Percentiles rank a stretch among this genome's conserved stretches.
These are phyloP conservation scores for Clarireedia monteithiana DNA, from an alignment of 2,329 filamentous ascomycete genomes.

Conservation along the genomic window DNA sequence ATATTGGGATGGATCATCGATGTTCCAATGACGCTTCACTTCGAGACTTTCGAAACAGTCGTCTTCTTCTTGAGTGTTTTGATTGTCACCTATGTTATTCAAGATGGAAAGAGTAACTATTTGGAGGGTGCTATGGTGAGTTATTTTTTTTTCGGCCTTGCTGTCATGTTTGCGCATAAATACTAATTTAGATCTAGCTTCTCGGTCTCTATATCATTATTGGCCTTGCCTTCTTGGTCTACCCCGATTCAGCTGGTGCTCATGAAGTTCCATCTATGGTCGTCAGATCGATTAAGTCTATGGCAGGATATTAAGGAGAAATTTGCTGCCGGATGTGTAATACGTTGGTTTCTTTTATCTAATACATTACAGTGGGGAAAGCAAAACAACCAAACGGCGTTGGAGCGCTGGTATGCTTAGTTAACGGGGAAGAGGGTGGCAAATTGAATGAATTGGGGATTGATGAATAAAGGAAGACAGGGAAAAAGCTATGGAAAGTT, in stretches of 20 bases:
- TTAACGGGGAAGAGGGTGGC: too few species aligned
- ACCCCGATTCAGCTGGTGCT: constrained; percentile 40
- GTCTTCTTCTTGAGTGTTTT: constrained; percentile 68
- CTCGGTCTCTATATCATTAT: constrained; percentile 46
- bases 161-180: neutral
- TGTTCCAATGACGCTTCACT: constrained; percentile 65
- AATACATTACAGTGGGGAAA: too few species aligned
- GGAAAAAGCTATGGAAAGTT: too few species aligned
- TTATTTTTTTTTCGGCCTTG: neutral
- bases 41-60: constrained; percentile 73
- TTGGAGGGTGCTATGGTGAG: constrained; percentile 65
- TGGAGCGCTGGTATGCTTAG: neutral
- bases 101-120: constrained; percentile 81
- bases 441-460: too few species aligned
- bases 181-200: constrained; percentile 40
- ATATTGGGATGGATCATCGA: constrained; percentile 68
- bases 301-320: constrained; percentile 7
- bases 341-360: too few species aligned
- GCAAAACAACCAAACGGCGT: neutral
- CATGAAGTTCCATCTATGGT: constrained; percentile 1
- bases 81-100: constrained; percentile 68
- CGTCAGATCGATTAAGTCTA: constrained; percentile 3
- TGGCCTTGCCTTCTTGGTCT: constrained; percentile 52
- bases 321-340: neutral
- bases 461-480: too few species aligned